Evolutionary conservation across 2,329 filamentous ascomycete genomes (phyloP).

Genomic region (Trichoderma koningii): DNA sequence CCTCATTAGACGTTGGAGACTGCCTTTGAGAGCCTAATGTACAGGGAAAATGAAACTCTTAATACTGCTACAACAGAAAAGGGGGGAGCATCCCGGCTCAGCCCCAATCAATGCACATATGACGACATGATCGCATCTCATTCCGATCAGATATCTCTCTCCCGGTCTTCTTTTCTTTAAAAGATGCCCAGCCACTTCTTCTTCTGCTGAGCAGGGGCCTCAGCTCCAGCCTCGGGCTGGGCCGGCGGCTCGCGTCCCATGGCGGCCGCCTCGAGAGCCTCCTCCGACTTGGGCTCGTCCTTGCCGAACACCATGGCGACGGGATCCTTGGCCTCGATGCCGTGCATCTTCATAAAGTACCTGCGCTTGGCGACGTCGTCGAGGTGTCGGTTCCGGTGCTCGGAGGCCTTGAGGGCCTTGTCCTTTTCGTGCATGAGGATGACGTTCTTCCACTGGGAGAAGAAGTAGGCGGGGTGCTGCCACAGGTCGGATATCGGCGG

Average conservation of each 20-base stretch:
- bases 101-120: constrained; percentile 17
- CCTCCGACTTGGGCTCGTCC: constrained; percentile 41
- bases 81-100: neutral
- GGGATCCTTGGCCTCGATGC: constrained; percentile 65
- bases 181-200: constrained; percentile 88
- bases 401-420: constrained; percentile 66
- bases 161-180: constrained; percentile 40
- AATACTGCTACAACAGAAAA: constrained; percentile 10
- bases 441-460: constrained; percentile 68
- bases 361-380: constrained; percentile 88
- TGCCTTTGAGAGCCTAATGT: constrained; percentile 18
- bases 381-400: constrained; percentile 70
- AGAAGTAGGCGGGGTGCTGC: constrained; percentile 67
- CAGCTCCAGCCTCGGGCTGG: constrained; percentile 34
- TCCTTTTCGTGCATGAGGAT: constrained; percentile 76
- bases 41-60: neutral
- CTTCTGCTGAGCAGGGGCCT: constrained; percentile 39
- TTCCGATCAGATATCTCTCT: neutral
- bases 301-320: constrained; percentile 51
- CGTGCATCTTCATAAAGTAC: constrained; percentile 84
- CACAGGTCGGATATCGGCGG: constrained; percentile 70
- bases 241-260: constrained; percentile 42
- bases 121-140: constrained; percentile 1
- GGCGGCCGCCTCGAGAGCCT: constrained; percentile 42
- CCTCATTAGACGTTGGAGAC: constrained; percentile 7